These are phyloP conservation scores for Cytauxzoon felis DNA, from an alignment of 169 alveolate species.

Conservation along the genomic window DNA sequence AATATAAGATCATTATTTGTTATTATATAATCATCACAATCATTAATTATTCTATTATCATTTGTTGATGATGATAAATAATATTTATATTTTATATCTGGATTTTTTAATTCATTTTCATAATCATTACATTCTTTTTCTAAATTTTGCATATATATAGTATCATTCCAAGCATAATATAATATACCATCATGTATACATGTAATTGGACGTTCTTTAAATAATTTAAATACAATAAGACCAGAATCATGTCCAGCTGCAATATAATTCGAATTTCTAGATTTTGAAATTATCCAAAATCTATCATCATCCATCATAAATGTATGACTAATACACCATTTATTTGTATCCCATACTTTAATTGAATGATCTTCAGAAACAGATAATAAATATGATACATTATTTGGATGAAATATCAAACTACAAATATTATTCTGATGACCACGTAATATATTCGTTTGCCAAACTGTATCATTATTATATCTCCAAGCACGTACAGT, in stretches of 20 bases:
- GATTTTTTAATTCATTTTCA: slow-evolving; percentile 1
- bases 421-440: slow-evolving; percentile 93
- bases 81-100: background rate
- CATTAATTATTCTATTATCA: too few relatives aligned
- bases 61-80: background rate
- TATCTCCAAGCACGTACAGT: slow-evolving; percentile 91
- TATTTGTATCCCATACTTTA: slow-evolving; percentile 90
- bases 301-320: slow-evolving; percentile 89
- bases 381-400: slow-evolving; percentile 81
- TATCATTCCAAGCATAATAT: slow-evolving; percentile 51
- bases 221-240: slow-evolving; percentile 61
- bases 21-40: too few relatives aligned
- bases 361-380: slow-evolving; percentile 92
- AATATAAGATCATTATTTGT: slow-evolving; percentile 17
- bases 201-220: slow-evolving; percentile 49
- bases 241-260: slow-evolving; percentile 95
- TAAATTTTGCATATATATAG: slow-evolving; percentile 27
- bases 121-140: slow-evolving; percentile 33
- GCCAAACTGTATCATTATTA: slow-evolving; percentile 87
- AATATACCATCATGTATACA: slow-evolving; percentile 23
- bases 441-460: slow-evolving; percentile 89
- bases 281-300: slow-evolving; percentile 88
- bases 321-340: slow-evolving; percentile 84
- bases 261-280: slow-evolving; percentile 82
- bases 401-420: slow-evolving; percentile 86